These are phyloP conservation scores for Suillus paluster DNA, from an alignment of 768 basidiomycete genomes.

Conservation along the genomic window DNA sequence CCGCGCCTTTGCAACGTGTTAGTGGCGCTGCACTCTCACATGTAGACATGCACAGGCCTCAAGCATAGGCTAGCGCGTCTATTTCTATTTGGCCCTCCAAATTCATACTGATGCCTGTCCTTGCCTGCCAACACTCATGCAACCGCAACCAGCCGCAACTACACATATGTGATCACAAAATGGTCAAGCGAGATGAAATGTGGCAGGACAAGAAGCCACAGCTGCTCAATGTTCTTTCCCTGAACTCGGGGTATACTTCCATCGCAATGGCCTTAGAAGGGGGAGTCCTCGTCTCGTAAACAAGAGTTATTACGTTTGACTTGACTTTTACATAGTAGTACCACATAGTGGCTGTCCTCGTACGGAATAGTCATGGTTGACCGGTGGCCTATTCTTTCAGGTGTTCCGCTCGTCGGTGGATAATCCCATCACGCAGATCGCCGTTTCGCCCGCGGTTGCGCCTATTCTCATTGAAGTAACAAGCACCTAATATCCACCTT, in stretches of 20 bases:
- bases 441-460: background rate
- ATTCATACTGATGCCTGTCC: too few species aligned
- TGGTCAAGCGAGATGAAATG: background rate
- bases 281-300: background rate
- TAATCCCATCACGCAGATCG: constrained; percentile 1
- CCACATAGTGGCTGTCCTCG: background rate
- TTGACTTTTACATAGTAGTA: background rate
- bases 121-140: too few species aligned
- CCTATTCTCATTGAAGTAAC: background rate
- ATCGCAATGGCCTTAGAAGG: background rate
- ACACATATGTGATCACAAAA: background rate
- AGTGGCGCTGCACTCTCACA: background rate
- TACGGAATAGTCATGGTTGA: background rate
- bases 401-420: too few species aligned
- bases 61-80: background rate
- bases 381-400: background rate
- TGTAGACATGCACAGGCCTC: background rate
- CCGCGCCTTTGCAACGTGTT: constrained; percentile 1
- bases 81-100: background rate
- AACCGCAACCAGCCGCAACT: too few species aligned
- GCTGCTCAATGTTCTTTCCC: background rate
- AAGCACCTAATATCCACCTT: background rate
- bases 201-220: background rate
- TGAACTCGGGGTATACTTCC: background rate
- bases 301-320: background rate